Evolutionary conservation across 768 basidiomycete species (phyloP), one percentile per base, ranked within the genome.

Genomic region (Phaffia australis): DNA sequence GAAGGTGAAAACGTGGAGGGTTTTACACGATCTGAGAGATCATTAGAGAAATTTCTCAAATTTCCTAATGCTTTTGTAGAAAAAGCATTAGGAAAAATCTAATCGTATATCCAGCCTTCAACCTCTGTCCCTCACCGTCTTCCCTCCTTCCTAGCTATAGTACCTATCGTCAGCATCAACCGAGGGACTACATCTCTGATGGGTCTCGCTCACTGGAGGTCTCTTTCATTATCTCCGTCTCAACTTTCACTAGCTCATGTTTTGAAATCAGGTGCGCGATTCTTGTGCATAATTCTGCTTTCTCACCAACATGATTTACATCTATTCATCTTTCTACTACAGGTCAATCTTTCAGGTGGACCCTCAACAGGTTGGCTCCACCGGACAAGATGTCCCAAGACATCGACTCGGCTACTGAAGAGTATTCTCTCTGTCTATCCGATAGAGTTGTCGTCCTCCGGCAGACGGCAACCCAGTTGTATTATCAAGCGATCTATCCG

Each of bases 261-360:
- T 15, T 78, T 92, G 46, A 85, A 83, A 72, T 89, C 85, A 65
- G 90, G 90, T 4, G 89, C 92, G 74, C 86, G 86, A 3, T 92
- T 92, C 75, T 84, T 29, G 15, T 29, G 11, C 47, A 15, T 9
- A 82, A 49, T 80, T 78, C 8, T 76, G 82, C 62, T 80, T 81
- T 42, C 75, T 83, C 16, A 16, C 3, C 30, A 2, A 21, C 35
- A 30, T 49, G 46, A 23, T 48, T 49, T 49, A 1, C 3, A 7
- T 63, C 50, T 15, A 23, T 8, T 35, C 21, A 18, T 50, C 46
- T 35, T 4, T 42, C 29, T 1, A n/a, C 14, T 3, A 15, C 27
- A 64, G 66, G 66, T 50, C 67, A 69, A 54, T 58, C 55, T 8
- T 69, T 69, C 23, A 61, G 67, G 23, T 69, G 67, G 67, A 35